Base-by-base conservation (phyloP, 1,284 basidiomycete species). In the Ustilago curta region DNA sequence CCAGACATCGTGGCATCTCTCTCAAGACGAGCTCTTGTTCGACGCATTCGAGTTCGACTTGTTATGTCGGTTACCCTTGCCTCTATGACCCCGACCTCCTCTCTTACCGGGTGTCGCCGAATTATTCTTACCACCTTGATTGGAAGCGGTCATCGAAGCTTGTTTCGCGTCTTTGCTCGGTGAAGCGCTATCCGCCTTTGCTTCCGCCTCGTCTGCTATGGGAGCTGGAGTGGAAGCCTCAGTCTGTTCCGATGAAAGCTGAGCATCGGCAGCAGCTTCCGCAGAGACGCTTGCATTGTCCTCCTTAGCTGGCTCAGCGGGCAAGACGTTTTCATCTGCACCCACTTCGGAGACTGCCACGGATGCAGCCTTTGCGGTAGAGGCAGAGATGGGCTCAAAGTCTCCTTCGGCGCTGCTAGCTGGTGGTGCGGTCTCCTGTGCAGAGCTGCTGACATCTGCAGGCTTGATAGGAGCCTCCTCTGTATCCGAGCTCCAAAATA, bases 1-100 rank as follows among this genome's bases (percentile, higher is more conserved):
- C 27, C 2, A 19, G 23, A 27, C 12, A 37, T 27, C 9, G 11
- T 16, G 25, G 14, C 23, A 39, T 12, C 14, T 8, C 42, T 8
- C 29, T 67, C 64, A 67, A 2, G 35, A 61, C 8, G 35, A 44
- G 35, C 37, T 23, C 40, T 60, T 70, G 31, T 54, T 58, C 29
- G 61, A 56, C 23, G 62, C 62, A 18, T 50, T 56, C 18, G 61
- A 65, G 43, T 53, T 55, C 39, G 62, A 70, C 54, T 70, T 70
- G 62, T 64, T 47, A 21, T 70, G 68, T 39, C 62, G 27, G 51
- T 69, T 69, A 2, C 65, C 65, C 16, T 65, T 70, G 39, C 67
- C 67, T 3, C 61, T 29, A 23, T 59, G 51, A 5, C 57, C 51
- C 23, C 67, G 29, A 12, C 61, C 61, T 19, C 61, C 57, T 9